Evolutionary conservation across 2,329 filamentous ascomycete species (phyloP).

Genomic region (Botryotinia globosa): DNA sequence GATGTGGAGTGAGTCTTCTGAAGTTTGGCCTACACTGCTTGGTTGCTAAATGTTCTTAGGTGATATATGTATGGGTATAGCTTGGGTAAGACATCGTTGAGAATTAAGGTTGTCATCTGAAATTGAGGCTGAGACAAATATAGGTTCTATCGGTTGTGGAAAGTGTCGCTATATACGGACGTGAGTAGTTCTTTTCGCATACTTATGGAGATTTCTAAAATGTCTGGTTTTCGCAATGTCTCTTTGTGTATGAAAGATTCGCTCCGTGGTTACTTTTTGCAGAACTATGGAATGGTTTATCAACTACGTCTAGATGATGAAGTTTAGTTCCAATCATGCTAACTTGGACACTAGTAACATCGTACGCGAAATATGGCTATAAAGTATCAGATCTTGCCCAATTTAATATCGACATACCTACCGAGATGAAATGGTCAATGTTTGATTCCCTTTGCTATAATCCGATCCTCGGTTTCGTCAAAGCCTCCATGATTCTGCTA

Average conservation of each 20-base stretch:
- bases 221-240: background rate
- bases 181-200: background rate
- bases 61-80: slow-evolving; percentile 25
- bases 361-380: slow-evolving; percentile 27
- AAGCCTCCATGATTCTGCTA: slow-evolving; percentile 46
- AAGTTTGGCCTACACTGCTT: background rate
- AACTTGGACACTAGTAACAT: slow-evolving; percentile 22
- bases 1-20: slow-evolving; percentile 25
- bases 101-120: slow-evolving; percentile 4
- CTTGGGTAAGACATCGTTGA: slow-evolving; percentile 22
- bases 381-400: slow-evolving; percentile 19
- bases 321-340: background rate
- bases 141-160: slow-evolving; percentile 19
- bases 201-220: too few species aligned
- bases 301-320: background rate
- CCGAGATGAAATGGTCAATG: slow-evolving; percentile 30
- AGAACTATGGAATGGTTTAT: background rate
- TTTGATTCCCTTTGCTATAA: slow-evolving; percentile 42
- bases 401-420: background rate
- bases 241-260: background rate
- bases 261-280: background rate
- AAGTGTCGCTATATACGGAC: slow-evolving; percentile 16
- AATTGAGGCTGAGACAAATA: slow-evolving; percentile 15
- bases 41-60: slow-evolving; percentile 15
- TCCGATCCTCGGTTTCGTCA: slow-evolving; percentile 47